These are phyloP conservation scores for Coemansia sp. DNA, from an alignment of 192 early-diverging fungal species.

Conservation along the genomic window DNA sequence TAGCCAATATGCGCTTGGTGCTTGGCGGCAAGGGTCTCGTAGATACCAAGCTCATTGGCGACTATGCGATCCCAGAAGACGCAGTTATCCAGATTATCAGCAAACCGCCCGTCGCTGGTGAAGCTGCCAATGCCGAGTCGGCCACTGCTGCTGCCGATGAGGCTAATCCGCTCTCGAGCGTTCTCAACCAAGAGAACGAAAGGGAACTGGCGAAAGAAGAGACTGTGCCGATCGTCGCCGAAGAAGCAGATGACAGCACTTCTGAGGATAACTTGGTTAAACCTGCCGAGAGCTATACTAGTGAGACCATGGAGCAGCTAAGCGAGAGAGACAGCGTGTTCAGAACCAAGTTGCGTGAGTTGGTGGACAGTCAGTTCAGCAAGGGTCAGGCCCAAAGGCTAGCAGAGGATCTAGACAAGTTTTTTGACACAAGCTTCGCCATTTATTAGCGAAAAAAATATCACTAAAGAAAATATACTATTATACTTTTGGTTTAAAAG, in stretches of 20 bases:
- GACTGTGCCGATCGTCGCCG: not conserved
- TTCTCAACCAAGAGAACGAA: slow-evolving; percentile 17
- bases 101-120: slow-evolving; percentile 20
- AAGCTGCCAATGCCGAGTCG: slow-evolving; percentile 5
- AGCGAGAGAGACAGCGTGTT: slow-evolving; percentile 31
- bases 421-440: not conserved
- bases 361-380: slow-evolving; percentile 25
- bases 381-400: slow-evolving; percentile 28
- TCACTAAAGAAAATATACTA: slow-evolving; percentile 6
- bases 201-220: not conserved
- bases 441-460: not conserved
- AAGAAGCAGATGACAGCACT: slow-evolving; percentile 12
- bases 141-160: slow-evolving; percentile 18
- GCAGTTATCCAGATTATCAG: slow-evolving; percentile 51
- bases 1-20: slow-evolving; percentile 34
- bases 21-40: slow-evolving; percentile 47
- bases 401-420: slow-evolving; percentile 14
- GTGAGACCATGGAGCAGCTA: slow-evolving; percentile 30
- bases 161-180: slow-evolving; percentile 37
- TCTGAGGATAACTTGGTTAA: not conserved
- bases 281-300: not conserved
- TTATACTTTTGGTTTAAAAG: slow-evolving; percentile 15
- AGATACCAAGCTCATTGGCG: slow-evolving; percentile 49
- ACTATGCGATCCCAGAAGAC: slow-evolving; percentile 35
- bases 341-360: slow-evolving; percentile 35